A percentile compares a stretch with the other conserved stretches of the same genome.
Evolutionary conservation across 192 early-diverging fungal genomes (phyloP).

Genomic region (Phycomyces nitens): DNA sequence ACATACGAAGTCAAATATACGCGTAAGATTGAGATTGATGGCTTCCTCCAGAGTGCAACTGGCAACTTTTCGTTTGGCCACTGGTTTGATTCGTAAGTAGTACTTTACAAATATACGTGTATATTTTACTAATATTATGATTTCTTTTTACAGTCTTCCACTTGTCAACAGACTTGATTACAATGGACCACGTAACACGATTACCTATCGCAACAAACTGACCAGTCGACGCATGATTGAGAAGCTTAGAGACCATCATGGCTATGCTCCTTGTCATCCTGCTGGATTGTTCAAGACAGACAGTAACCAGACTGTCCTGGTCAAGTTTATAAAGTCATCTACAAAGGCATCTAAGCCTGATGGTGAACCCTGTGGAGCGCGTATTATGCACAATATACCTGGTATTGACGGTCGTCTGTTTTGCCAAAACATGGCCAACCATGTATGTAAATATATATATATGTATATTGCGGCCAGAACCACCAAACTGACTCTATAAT

Average conservation of each 20-base stretch:
- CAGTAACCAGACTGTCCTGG: slow-evolving; percentile 68
- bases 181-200: slow-evolving; percentile 48
- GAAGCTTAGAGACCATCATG: slow-evolving; percentile 70
- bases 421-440: slow-evolving; percentile 65
- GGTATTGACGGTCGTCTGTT: slow-evolving; percentile 63
- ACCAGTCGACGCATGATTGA: slow-evolving; percentile 54
- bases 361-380: slow-evolving; percentile 63
- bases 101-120: background rate
- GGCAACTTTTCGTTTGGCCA: slow-evolving; percentile 66
- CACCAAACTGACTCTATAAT: slow-evolving; percentile 1
- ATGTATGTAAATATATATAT: slow-evolving; percentile 34
- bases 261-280: slow-evolving; percentile 63
- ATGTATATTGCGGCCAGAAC: background rate
- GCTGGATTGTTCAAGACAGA: slow-evolving; percentile 66
- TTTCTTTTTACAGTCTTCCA: slow-evolving; percentile 47
- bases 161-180: slow-evolving; percentile 65
- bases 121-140: background rate
- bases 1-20: slow-evolving; percentile 63
- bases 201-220: slow-evolving; percentile 60
- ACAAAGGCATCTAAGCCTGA: slow-evolving; percentile 57
- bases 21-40: slow-evolving; percentile 53
- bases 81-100: slow-evolving; percentile 65
- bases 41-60: slow-evolving; percentile 64
- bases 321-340: slow-evolving; percentile 51
- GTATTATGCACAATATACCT: slow-evolving; percentile 54